Evolutionary conservation across 1,284 basidiomycete genomes (phyloP).

Genomic region (Ganoderma boninense): DNA sequence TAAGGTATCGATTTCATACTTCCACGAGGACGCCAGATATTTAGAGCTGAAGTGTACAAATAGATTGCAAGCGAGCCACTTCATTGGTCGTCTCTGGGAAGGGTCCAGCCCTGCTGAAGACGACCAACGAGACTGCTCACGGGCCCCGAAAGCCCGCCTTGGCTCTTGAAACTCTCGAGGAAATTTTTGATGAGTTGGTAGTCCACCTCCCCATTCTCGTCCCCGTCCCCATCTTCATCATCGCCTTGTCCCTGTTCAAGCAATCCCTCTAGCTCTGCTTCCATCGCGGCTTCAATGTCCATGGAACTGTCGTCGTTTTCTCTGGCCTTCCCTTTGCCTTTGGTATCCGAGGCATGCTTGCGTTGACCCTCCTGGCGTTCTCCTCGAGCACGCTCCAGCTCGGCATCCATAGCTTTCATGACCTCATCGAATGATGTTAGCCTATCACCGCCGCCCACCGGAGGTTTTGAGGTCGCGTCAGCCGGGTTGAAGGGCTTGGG

Average conservation of each 20-base stretch:
- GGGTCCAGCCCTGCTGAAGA: slow-evolving; percentile 75
- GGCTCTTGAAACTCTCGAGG: slow-evolving; percentile 92
- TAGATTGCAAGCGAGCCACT: neutral
- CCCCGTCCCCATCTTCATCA: slow-evolving; percentile 57
- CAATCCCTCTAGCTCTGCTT: slow-evolving; percentile 76
- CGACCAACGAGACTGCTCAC: slow-evolving; percentile 89
- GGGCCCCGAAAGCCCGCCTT: slow-evolving; percentile 87
- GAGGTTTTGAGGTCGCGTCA: neutral
- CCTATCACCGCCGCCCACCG: slow-evolving; percentile 49
- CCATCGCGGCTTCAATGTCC: slow-evolving; percentile 84
- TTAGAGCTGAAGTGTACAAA: neutral
- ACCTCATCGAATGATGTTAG: slow-evolving; percentile 94
- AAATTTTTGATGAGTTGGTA: slow-evolving; percentile 95
- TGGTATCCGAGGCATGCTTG: slow-evolving; percentile 9
- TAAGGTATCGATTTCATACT: slow-evolving; percentile 15
- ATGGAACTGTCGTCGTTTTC: slow-evolving; percentile 59
- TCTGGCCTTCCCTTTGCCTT: slow-evolving; percentile 45
- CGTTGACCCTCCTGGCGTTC: neutral
- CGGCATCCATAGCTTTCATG: slow-evolving; percentile 93
- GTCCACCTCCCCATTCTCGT: slow-evolving; percentile 64
- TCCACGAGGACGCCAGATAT: neutral
- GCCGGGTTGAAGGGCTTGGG: neutral
- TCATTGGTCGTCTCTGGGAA: slow-evolving; percentile 68
- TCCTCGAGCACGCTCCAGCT: slow-evolving; percentile 62
- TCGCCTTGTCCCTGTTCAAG: slow-evolving; percentile 52